Evolutionary conservation across 208 protist species (phyloP).

Genomic region (Crithidia fasciculata): DNA sequence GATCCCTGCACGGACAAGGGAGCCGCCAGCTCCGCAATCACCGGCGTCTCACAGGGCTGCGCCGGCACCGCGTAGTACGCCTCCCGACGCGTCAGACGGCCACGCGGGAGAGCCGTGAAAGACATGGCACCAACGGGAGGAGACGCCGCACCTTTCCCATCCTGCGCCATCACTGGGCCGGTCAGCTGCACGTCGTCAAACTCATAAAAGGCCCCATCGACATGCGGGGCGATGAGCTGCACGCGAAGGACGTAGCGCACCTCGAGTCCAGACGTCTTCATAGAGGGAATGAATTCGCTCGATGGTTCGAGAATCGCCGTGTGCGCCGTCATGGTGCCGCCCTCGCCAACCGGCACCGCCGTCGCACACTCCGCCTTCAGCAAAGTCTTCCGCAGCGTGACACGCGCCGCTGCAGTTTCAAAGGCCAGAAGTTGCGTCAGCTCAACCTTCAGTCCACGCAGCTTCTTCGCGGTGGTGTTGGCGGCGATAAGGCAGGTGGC

Average conservation of each 20-base stretch:
- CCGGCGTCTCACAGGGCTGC: slow-evolving; percentile 9
- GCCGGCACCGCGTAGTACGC: slow-evolving; percentile 34
- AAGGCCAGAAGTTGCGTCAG: slow-evolving; percentile 34
- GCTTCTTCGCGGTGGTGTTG: slow-evolving; percentile 23
- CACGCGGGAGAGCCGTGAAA: slow-evolving; percentile 33
- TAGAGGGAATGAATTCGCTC: slow-evolving; percentile 23
- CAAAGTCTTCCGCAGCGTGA: slow-evolving; percentile 9
- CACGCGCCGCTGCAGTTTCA: slow-evolving; percentile 22
- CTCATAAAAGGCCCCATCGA: slow-evolving; percentile 17
- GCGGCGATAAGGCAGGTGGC: slow-evolving; percentile 14
- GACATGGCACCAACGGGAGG: slow-evolving; percentile 17
- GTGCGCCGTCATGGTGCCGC: slow-evolving; percentile 1
- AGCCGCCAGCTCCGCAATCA: slow-evolving; percentile 5
- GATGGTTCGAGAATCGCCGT: neutral
- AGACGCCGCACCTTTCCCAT: slow-evolving; percentile 1
- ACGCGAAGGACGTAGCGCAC: slow-evolving; percentile 39
- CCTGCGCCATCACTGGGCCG: neutral
- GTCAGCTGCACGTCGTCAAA: slow-evolving; percentile 29
- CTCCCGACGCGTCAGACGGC: slow-evolving; percentile 29
- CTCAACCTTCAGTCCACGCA: slow-evolving; percentile 13
- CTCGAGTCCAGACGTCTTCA: slow-evolving; percentile 26
- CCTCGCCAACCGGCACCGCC: slow-evolving; percentile 4
- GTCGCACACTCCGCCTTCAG: slow-evolving; percentile 4
- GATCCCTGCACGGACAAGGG: neutral
- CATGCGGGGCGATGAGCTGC: slow-evolving; percentile 9